phyloP scores from a whole-genome alignment of 2,329 filamentous ascomycete genomes.

The Malbranchea cinnamomea region DNA sequence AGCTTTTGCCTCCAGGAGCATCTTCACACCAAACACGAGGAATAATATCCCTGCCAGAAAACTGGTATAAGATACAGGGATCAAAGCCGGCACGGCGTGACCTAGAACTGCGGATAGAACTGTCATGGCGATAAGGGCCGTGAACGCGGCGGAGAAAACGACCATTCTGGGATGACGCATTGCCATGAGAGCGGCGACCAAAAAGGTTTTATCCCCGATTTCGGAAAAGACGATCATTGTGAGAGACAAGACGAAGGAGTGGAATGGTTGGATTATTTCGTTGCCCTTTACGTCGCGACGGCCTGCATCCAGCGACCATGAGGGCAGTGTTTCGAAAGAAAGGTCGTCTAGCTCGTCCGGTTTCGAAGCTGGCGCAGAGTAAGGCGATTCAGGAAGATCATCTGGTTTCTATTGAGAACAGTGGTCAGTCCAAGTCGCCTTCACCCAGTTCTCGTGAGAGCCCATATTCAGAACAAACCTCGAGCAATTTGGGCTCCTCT shows the following conservation, averaged over 20 bases:
- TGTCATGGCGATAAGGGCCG: conserved; percentile 85
- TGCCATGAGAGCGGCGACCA: conserved; percentile 93
- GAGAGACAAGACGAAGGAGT: conserved; percentile 82
- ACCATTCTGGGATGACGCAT: conserved; percentile 93
- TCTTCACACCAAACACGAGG: conserved; percentile 71
- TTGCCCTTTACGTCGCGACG: conserved; percentile 15
- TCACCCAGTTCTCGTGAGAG: no score
- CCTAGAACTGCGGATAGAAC: conserved; percentile 83
- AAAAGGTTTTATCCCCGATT: conserved; percentile 95
- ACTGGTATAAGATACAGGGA: conserved; percentile 82
- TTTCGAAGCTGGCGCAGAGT: conserved; percentile 55
- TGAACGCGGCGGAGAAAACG: conserved; percentile 90
- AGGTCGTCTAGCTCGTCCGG: conserved; percentile 50
- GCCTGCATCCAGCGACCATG: conserved; percentile 11
- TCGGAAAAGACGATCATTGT: conserved; percentile 98
- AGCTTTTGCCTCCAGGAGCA: conserved; percentile 70
- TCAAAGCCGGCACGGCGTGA: conserved; percentile 76
- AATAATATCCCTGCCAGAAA: conserved; percentile 76
- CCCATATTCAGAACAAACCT: conserved; percentile 35
- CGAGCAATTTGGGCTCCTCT: conserved; percentile 33
- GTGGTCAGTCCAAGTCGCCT: no score
- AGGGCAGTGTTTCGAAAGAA: conserved; percentile 25
- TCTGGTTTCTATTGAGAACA: conserved; percentile 50
- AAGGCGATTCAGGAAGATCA: conserved; percentile 63
- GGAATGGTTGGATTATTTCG: conserved; percentile 55